Base-by-base conservation (phyloP, 2,329 filamentous ascomycete species). In the Anthostomella pinea region DNA sequence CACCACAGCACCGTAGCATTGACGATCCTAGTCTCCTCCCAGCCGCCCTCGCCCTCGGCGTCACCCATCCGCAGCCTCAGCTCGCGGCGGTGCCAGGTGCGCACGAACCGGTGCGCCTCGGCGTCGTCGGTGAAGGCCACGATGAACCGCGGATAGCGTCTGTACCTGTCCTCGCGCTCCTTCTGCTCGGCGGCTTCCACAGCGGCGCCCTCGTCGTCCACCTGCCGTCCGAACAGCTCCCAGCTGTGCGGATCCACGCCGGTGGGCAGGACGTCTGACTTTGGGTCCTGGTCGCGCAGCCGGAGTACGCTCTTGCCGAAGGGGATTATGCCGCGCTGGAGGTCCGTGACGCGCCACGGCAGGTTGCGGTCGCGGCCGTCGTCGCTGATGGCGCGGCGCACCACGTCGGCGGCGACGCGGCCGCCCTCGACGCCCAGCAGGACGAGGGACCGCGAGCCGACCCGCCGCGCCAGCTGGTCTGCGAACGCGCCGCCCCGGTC, bases 91-190 rank as follows among this genome's bases (percentile, higher is more conserved):
- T 72, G 67, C 67, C 67, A 70, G 33, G 46, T 41, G 41, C 69
- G 58, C 19, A 68, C 67, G 44, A 75, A 75, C 35, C 71, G 64
- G 35, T 65, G 68, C 14, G 77, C 77, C 43, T 77, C 76, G 8
- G 63, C 61, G 32, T 69, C 63, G n/a, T 73, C 72, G 10, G 65
- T 53, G 42, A 85, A 81, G 4, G 72, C 68, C 15, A 83, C 49
- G 10, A 83, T 62, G 62, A 77, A 77, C 25, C 73, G 62, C 22
- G 54, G 49, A 35, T 59, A 67, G 52, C 63, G 65, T 39, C 60
- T 48, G 24, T 63, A 54, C 53, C 60, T 59, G 7, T 52, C 45
- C 46, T 33, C 40, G n/a, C 33, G 49, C 13, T 28, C 15, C n/a
- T 23, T 29, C 38, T 37, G n/a, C 29, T 28, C 17, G 28, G 18